Percentiles rank a stretch among this genome's conserved stretches.
These are phyloP conservation scores for Excoecaria cochinchinensis DNA, from an alignment of 345 rosid species.

Conservation along the genomic window DNA sequence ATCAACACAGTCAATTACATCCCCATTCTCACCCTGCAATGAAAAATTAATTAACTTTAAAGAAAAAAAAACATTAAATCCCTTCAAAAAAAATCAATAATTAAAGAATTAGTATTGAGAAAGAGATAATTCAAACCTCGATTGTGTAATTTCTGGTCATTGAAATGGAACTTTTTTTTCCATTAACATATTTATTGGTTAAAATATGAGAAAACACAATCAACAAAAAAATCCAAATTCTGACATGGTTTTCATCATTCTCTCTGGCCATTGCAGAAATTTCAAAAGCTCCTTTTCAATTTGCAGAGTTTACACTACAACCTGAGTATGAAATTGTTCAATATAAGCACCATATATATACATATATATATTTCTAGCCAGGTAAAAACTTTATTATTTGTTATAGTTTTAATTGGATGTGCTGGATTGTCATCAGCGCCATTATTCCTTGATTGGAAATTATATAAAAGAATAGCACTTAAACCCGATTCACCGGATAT, in stretches of 20 bases:
- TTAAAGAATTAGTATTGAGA: background rate
- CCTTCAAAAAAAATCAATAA: background rate
- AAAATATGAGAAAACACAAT: background rate
- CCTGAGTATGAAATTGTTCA: too few species aligned
- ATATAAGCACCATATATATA: too few species aligned
- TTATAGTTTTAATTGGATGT: too few species aligned
- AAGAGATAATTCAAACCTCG: background rate
- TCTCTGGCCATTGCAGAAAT: background rate
- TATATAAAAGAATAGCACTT: too few species aligned
- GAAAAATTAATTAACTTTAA: background rate
- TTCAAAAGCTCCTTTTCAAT: too few species aligned
- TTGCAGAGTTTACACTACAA: too few species aligned
- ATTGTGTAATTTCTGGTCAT: background rate
- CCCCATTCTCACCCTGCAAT: conserved; percentile 10
- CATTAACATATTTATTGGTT: background rate
- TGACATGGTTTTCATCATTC: background rate
- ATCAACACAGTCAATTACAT: conserved; percentile 25
- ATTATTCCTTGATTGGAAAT: too few species aligned
- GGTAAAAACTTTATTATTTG: too few species aligned
- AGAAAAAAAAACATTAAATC: background rate
- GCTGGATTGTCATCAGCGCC: too few species aligned
- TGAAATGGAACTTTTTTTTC: background rate
- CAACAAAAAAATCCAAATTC: too few species aligned
- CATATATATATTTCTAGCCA: too few species aligned
- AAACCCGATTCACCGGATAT: too few species aligned